These are phyloP conservation scores for Yamagishiella unicocca DNA, from an alignment of 139 green algal species.

Conservation along the genomic window DNA sequence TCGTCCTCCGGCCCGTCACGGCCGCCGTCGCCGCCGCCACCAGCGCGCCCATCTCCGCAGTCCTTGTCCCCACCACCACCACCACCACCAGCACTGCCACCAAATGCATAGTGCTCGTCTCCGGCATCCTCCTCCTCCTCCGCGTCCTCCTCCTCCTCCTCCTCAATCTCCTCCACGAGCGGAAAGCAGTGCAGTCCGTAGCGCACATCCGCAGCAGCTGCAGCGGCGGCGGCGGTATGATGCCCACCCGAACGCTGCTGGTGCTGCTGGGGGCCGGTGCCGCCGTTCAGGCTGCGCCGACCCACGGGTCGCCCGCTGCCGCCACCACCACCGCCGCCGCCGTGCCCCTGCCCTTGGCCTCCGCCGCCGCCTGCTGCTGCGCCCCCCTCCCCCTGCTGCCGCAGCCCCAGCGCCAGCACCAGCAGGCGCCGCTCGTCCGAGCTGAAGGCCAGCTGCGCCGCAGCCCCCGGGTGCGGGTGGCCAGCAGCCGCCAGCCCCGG, in stretches of 20 bases:
- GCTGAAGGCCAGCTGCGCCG: conserved; percentile 20
- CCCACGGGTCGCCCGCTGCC: neutral
- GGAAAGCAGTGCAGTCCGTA: conserved; percentile 43
- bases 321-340: neutral
- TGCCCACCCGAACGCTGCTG: neutral
- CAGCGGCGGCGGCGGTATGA: neutral
- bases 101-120: neutral
- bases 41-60: neutral
- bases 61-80: neutral
- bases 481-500: neutral
- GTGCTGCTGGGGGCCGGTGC: no score
- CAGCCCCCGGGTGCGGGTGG: neutral
- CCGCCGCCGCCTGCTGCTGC: neutral
- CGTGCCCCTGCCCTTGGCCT: neutral
- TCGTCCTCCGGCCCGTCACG: neutral
- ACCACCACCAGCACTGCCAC: neutral
- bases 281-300: no score
- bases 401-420: conserved; percentile 17
- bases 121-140: neutral
- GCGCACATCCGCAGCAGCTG: neutral
- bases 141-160: neutral
- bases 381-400: neutral
- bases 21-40: neutral
- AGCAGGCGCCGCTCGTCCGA: conserved; percentile 16
- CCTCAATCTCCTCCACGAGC: neutral